These are phyloP conservation scores for Cercospora zeina DNA, from an alignment of 2,329 filamentous ascomycete genomes.

Conservation along the genomic window DNA sequence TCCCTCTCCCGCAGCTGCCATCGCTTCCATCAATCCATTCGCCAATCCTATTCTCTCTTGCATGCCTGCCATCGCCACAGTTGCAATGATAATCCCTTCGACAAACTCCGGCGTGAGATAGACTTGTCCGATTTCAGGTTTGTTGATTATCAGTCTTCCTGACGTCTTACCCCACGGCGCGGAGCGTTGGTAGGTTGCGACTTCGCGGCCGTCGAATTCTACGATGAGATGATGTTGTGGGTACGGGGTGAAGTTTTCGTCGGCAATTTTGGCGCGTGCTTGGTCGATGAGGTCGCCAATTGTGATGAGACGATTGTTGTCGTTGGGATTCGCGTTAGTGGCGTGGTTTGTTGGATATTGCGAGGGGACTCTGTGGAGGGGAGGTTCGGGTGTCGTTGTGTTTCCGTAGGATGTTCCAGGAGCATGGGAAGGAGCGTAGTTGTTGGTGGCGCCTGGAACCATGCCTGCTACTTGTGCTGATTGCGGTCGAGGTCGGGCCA, in stretches of 20 bases:
- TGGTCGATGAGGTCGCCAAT: conserved; percentile 18
- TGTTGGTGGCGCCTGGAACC: not conserved
- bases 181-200: conserved; percentile 17
- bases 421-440: not conserved
- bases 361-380: not conserved
- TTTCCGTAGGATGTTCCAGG: not conserved
- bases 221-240: conserved; percentile 17
- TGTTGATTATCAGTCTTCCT: conserved; percentile 6
- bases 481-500: conserved; percentile 2
- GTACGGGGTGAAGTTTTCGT: conserved; percentile 20
- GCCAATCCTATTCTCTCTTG: conserved; percentile 20
- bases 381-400: not conserved
- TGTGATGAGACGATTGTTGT: conserved; percentile 12
- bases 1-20: not conserved
- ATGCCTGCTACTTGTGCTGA: conserved; percentile 1
- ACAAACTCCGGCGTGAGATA: conserved; percentile 17
- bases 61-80: conserved; percentile 20
- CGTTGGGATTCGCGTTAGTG: not conserved
- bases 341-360: not conserved
- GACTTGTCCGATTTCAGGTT: conserved; percentile 2
- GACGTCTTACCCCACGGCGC: conserved; percentile 17
- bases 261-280: conserved; percentile 5
- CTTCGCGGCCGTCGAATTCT: conserved; percentile 3
- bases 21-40: conserved; percentile 14
- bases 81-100: conserved; percentile 21